Conservation (phyloP, 208 protist genomes). For the Jaenimonas drosophilae region DNA sequence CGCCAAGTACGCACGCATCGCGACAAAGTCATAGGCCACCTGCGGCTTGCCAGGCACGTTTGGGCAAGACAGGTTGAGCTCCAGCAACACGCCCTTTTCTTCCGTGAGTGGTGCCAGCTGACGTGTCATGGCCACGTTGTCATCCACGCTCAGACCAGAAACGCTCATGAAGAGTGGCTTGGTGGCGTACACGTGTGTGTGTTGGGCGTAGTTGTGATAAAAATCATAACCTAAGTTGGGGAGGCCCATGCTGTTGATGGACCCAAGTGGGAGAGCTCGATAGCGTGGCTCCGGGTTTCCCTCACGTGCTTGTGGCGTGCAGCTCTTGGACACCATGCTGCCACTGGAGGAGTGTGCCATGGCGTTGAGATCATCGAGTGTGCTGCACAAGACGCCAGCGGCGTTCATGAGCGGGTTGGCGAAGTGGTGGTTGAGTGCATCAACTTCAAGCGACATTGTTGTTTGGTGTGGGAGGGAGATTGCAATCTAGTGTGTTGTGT, state of each 20-base stretch:
- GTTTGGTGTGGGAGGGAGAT: neutral
- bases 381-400: slow-evolving; percentile 72
- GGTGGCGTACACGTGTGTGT: slow-evolving; percentile 23
- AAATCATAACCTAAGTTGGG: slow-evolving; percentile 81
- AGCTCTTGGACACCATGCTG: slow-evolving; percentile 80
- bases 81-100: slow-evolving; percentile 53
- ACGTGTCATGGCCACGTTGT: slow-evolving; percentile 65
- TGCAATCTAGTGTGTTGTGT: neutral
- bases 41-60: slow-evolving; percentile 87
- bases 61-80: slow-evolving; percentile 86
- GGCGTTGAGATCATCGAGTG: slow-evolving; percentile 32
- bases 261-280: slow-evolving; percentile 48
- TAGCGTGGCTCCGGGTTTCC: slow-evolving; percentile 84
- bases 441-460: slow-evolving; percentile 59
- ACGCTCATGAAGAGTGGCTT: slow-evolving; percentile 86
- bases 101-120: slow-evolving; percentile 34
- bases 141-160: slow-evolving; percentile 64
- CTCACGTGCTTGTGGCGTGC: slow-evolving; percentile 44
- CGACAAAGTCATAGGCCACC: slow-evolving; percentile 81
- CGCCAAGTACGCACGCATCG: slow-evolving; percentile 56
- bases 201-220: slow-evolving; percentile 45
- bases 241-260: slow-evolving; percentile 87
- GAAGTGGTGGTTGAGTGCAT: slow-evolving; percentile 40
- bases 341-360: slow-evolving; percentile 57
- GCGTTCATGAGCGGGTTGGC: slow-evolving; percentile 88